Base-by-base conservation (phyloP, 2,329 filamentous ascomycete species). In the Herpotrichia juniperi region DNA sequence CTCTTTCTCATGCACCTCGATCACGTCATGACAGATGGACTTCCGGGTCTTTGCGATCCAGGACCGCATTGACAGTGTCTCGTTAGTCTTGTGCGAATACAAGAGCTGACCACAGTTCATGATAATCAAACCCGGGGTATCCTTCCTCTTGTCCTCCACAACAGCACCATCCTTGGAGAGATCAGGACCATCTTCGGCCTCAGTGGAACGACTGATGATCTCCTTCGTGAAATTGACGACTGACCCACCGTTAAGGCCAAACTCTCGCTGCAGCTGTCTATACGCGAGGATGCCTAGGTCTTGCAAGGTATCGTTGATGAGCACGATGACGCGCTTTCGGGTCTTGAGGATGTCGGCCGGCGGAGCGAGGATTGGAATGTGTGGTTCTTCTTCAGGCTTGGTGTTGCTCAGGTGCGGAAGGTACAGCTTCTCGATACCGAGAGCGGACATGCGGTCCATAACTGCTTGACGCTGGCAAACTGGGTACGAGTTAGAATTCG, bases 201-300 rank as follows among this genome's bases (percentile, higher is more conserved):
- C 44, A 31, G 47, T 34, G 21, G 32, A 40, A 34, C 57, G 12
- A 71, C 75, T 28, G 72, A 72, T 21, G 12, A 83, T 67, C 19
- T 76, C 72, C 43, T 77, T 76, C 21, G 88, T 81, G 50, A 93
- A 77, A 10, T 85, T 81, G 25, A 93, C 75, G 34, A 87, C 80
- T 26, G 86, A 90, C n/a, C 91, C 92, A 39, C 81, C 78, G 58
- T 86, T 78, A 59, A 96, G 79, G 17, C 89, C 87, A 1, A 88
- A 85, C 2, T 78, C 75, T 0, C 85, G 82, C 51, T 85, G 82
- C 32, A 87, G 73, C 10, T 87, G 79, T 17, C 91, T 85, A 61
- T 89, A 87, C 0, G 91, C 86, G 57, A 93, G 81, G 28, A 93
- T 75, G 0, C 90, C 92, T 0, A 96, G 80, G 47, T 93, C 87